Percentiles rank a stretch among this genome's conserved stretches.
phyloP scores from a whole-genome alignment of 2,329 filamentous ascomycete species.

The Didymella exigua region DNA sequence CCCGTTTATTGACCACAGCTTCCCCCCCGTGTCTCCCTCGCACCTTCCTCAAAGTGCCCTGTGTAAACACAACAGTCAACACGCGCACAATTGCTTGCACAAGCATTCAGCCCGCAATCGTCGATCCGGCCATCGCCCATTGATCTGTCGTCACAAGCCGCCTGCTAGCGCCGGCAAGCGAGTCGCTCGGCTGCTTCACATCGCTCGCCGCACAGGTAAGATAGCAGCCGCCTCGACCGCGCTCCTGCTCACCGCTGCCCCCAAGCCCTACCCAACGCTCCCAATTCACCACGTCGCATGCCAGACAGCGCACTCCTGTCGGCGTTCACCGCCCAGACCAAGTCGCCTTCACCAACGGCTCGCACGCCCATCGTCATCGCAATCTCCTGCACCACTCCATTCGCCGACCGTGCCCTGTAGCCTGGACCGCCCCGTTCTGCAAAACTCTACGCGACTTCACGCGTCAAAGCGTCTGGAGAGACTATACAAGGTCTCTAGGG shows the following conservation, averaged over 20 bases:
- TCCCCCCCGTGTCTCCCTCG: constrained; percentile 1
- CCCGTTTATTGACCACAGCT: constrained; percentile 7
- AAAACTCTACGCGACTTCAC: constrained; percentile 48
- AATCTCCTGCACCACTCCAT: constrained; percentile 36
- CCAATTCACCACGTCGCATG: constrained; percentile 23
- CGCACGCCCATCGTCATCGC: constrained; percentile 40
- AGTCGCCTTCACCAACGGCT: constrained; percentile 15
- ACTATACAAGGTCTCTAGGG: constrained; percentile 38
- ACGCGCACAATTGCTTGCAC: background rate
- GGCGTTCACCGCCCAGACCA: constrained; percentile 26
- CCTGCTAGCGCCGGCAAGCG: constrained; percentile 42
- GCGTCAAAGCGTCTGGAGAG: constrained; percentile 45
- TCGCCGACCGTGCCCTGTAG: constrained; percentile 34
- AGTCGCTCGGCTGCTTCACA: constrained; percentile 42
- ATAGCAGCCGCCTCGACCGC: constrained; percentile 26
- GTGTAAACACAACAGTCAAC: constrained; percentile 10
- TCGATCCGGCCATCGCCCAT: constrained; percentile 16
- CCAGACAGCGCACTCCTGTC: constrained; percentile 25
- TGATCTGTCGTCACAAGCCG: constrained; percentile 34
- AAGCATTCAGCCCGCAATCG: constrained; percentile 12
- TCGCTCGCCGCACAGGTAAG: constrained; percentile 36
- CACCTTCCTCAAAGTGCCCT: constrained; percentile 2
- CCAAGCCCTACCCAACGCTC: constrained; percentile 16
- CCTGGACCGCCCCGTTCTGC: constrained; percentile 28
- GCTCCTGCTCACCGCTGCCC: constrained; percentile 28